phyloP scores from a whole-genome alignment of 352 stramenopile genomes.

The Peronospora tabacina region DNA sequence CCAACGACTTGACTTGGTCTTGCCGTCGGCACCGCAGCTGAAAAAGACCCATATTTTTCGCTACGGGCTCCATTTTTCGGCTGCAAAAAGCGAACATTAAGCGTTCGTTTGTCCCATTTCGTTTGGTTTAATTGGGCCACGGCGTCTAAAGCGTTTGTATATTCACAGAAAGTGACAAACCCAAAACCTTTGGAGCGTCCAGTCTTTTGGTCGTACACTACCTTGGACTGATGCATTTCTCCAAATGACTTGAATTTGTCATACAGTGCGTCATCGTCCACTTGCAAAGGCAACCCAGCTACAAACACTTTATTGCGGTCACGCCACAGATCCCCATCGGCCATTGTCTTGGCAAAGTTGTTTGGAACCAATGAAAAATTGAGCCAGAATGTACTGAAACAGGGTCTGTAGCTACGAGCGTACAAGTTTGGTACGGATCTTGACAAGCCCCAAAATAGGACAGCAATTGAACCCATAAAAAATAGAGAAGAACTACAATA shows the following conservation, averaged over 20 bases:
- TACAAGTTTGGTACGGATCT: no score
- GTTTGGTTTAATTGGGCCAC: slow-evolving; percentile 66
- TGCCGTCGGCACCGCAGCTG: slow-evolving; percentile 1
- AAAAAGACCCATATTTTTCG: slow-evolving; percentile 8
- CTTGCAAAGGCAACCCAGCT: slow-evolving; percentile 51
- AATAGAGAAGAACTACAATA: no score
- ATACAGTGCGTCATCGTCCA: slow-evolving; percentile 60
- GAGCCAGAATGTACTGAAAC: neutral
- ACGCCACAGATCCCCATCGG: slow-evolving; percentile 64
- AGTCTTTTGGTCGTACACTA: slow-evolving; percentile 66
- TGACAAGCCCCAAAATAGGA: no score
- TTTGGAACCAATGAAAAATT: slow-evolving; percentile 16
- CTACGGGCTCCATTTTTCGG: slow-evolving; percentile 37
- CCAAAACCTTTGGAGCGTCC: slow-evolving; percentile 68
- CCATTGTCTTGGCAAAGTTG: slow-evolving; percentile 20
- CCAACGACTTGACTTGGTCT: slow-evolving; percentile 48
- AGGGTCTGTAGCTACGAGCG: neutral
- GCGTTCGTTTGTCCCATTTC: slow-evolving; percentile 75
- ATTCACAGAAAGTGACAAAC: slow-evolving; percentile 79
- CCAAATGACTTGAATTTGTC: slow-evolving; percentile 68
- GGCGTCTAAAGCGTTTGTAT: slow-evolving; percentile 69
- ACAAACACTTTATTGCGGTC: slow-evolving; percentile 87
- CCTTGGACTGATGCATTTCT: slow-evolving; percentile 83
- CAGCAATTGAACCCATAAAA: no score
- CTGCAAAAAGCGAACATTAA: slow-evolving; percentile 82